Base-by-base conservation (phyloP, 2,329 filamentous ascomycete genomes). In the Clarireedia hainanense region DNA sequence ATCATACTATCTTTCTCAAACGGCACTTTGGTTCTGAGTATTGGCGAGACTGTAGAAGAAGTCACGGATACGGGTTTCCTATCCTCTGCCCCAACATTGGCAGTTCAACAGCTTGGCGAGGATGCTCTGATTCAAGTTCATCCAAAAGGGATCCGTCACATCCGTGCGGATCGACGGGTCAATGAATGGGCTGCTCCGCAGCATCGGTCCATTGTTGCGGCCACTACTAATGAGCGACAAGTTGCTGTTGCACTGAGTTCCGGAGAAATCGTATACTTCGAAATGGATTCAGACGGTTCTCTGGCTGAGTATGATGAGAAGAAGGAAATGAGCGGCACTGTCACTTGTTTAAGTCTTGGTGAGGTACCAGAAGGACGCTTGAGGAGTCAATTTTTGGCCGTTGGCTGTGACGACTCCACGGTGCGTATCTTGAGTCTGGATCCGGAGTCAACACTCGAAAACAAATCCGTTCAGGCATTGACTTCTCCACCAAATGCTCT, bases 201-300 rank as follows among this genome's bases (percentile, higher is more conserved):
- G 63, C 92, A 99, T 75, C 83, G 94, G 23, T 95, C 92, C 0
- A 97, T 99, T 61, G 91, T 97, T 47, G 90, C 92, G 7, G 95
- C 92, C 36, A 86, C 92, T 1, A 94, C 92, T 15, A 99, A 99
- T 67, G 85, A 92, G 65, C 84, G 89, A 43, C 94, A 99, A 72
- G 89, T 99, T 26, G 91, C 91, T 3, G 86, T 97, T 50, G 94
- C 94, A 1, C 77, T 99, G 26, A 97, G 91, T 68, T 96, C 91
- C 7, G 92, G 92, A 39, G 94, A 99, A 70, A 92, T 99, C 60
- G 89, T 96, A 43, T 99, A 97, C 69, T 99, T 99, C 64, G 95
- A 99, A 70, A 92, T 96, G 84, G 94, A 96, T 66, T 80, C 83
- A 0, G 92, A 97, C 71, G 91, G 91, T 30, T 88, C 88, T 3